Evolutionary conservation across 23 red algal species (phyloP), one percentile per base, ranked within the genome.

Genomic region (Gracilaria domingensis): DNA sequence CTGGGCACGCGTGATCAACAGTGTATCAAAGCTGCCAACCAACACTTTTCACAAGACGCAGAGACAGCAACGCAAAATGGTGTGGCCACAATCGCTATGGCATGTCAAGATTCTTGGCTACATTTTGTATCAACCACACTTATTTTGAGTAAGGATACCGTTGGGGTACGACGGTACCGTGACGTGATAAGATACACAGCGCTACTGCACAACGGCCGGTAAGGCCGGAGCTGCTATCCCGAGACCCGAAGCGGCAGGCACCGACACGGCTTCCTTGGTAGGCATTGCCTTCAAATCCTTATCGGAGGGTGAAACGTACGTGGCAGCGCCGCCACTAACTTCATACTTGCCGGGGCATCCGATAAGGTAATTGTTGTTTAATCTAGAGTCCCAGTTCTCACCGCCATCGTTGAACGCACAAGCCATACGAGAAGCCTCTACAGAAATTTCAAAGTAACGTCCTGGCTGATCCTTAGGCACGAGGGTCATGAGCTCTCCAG

Each of bases 381-480:
- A 39, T 73, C 80, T 83, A 70, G 79, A 84, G 49, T 92, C 89
- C 89, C 89, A 92, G 48, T 82, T 79, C 33, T 92, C 78, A 20
- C 51, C 66, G 20, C 89, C 89, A 33, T 92, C 71, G 36, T 92
- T 92, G 56, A 92, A 92, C 20, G 87, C 87, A 74, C 73, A 80
- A 23, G 71, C 54, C 76, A 90, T 45, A 20, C 40, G n/a, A 21
- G 50, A 62, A 29, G 87, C 87, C 39, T 80, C 57, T 14, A 90
- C 55, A 56, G 66, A 74, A 24, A 90, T 12, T 51, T 90, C 53
- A 38, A 81, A 90, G 35, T 90, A 54, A 25, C 71, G 66, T 16
- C 54, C 87, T 37, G 25, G 39, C 12, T 28, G 55, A 4, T 28
- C 13, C 2, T 7, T 59, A 0, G 33, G 53, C 35, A 62, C 23